These are phyloP conservation scores for Lotmaria passim DNA, from an alignment of 208 protist species.

Conservation along the genomic window DNA sequence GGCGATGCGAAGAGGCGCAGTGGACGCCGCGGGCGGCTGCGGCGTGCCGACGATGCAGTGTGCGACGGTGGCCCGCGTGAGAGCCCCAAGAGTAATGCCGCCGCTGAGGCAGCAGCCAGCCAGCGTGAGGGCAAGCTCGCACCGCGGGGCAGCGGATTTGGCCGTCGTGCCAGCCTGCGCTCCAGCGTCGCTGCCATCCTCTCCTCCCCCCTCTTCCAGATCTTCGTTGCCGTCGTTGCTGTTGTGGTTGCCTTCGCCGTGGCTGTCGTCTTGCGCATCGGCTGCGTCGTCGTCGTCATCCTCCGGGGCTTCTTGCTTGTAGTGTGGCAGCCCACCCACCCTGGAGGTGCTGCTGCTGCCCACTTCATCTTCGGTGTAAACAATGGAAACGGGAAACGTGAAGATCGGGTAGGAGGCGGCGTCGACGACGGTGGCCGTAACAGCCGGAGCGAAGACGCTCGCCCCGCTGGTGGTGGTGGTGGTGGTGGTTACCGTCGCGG, in stretches of 20 bases:
- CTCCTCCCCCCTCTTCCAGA: constrained; percentile 24
- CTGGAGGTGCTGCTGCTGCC: neutral
- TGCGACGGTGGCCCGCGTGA: constrained; percentile 57
- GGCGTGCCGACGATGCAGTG: constrained; percentile 76
- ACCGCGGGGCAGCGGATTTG: constrained; percentile 22
- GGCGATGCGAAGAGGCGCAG: constrained; percentile 35
- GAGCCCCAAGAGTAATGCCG: constrained; percentile 57
- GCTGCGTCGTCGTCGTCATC: constrained; percentile 16
- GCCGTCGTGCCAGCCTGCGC: constrained; percentile 31
- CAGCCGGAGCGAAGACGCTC: constrained; percentile 39
- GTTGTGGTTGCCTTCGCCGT: constrained; percentile 6
- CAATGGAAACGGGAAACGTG: constrained; percentile 27
- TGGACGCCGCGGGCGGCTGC: neutral
- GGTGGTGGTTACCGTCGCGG: neutral
- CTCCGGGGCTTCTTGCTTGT: constrained; percentile 28
- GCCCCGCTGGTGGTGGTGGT: constrained; percentile 46
- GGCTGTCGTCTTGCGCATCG: constrained; percentile 16
- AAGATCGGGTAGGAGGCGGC: constrained; percentile 54
- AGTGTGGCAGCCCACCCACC: constrained; percentile 16
- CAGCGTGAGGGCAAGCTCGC: constrained; percentile 43
- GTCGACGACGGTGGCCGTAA: constrained; percentile 60
- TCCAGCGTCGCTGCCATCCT: constrained; percentile 14
- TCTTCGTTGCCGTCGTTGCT: constrained; percentile 19
- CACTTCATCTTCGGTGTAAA: constrained; percentile 7
- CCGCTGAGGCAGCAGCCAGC: constrained; percentile 67